These are phyloP conservation scores for Pilaira anomala DNA, from an alignment of 192 early-diverging fungal species.

Conservation along the genomic window DNA sequence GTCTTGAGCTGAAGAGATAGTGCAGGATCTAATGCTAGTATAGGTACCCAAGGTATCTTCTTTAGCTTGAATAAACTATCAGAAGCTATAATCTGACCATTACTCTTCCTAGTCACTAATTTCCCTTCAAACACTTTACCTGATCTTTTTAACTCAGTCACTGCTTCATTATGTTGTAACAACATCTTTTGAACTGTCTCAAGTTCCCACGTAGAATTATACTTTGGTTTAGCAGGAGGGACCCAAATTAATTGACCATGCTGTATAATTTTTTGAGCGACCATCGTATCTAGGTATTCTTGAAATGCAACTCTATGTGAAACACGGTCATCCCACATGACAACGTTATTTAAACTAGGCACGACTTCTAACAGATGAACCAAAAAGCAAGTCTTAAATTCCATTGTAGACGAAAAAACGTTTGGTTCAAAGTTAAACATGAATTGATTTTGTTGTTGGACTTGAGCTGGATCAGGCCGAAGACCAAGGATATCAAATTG, in stretches of 20 bases:
- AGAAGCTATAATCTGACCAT: no score
- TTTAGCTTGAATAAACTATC: neutral
- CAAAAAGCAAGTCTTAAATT: conserved; percentile 32
- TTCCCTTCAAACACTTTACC: no score
- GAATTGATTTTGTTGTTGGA: neutral
- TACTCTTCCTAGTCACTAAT: no score
- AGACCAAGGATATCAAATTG: conserved; percentile 30
- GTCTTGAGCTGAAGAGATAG: neutral
- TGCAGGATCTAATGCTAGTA: neutral
- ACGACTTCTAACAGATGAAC: conserved; percentile 12
- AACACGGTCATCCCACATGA: conserved; percentile 36
- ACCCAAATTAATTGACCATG: conserved; percentile 12
- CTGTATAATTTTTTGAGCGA: neutral
- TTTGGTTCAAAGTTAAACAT: neutral
- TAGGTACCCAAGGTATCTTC: neutral
- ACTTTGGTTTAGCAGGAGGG: conserved; percentile 3
- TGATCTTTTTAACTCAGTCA: neutral
- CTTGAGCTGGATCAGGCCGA: conserved; percentile 29
- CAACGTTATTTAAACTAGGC: conserved; percentile 15
- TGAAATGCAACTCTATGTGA: conserved; percentile 16
- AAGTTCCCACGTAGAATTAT: conserved; percentile 19
- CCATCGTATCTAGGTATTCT: conserved; percentile 11
- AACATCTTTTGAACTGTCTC: conserved; percentile 11
- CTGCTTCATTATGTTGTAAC: conserved; percentile 1
- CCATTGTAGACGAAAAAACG: conserved; percentile 25